Evolutionary conservation across 352 stramenopile genomes (phyloP), one percentile per base, ranked within the genome.

Genomic region (Blastocystis sp.): DNA sequence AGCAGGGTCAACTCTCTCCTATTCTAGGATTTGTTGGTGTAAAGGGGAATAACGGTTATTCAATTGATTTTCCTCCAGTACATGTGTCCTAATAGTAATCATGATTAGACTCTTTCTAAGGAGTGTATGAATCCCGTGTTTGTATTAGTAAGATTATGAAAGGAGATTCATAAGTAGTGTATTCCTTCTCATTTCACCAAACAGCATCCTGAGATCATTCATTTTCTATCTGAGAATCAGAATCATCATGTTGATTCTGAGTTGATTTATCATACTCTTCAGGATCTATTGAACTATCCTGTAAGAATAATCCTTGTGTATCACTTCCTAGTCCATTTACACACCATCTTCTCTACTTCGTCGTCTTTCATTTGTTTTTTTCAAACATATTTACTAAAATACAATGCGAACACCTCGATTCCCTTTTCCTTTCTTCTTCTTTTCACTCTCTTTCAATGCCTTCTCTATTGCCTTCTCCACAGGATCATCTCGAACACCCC

Each of bases 311-410:
- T 35, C 0, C 21, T 29, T 11, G n/a, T 16, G 27, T 11, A n/a
- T 80, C 21, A 61, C 32, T 58, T 7, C 37, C 11, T 80, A 80
- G 69, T 35, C 24, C 19, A 54, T 80, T 3, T 63, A 42, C 0
- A 59, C 49, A 9, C 9, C 16, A 7, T 16, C 14, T 16, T 80
- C 69, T 24, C 21, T 80, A 35, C 32, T 80, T 24, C 42, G 69
- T 39, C 32, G 69, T 58, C 43, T 73, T 24, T 73, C 35, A 39
- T 24, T 42, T 29, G 43, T 32, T 39, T 46, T 19, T 37, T 80
- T 58, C 35, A 49, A 80, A 80, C 69, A 80, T 65, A 80, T 12
- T 65, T 9, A 12, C n/a, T n/a, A 80, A 59, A 58, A 80, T n/a
- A 58, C 35, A 19, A 80, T 58, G 37, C 37, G 32, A 32, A 80